phyloP scores from a whole-genome alignment of 352 stramenopile species.

The Globisporangium irregulare region DNA sequence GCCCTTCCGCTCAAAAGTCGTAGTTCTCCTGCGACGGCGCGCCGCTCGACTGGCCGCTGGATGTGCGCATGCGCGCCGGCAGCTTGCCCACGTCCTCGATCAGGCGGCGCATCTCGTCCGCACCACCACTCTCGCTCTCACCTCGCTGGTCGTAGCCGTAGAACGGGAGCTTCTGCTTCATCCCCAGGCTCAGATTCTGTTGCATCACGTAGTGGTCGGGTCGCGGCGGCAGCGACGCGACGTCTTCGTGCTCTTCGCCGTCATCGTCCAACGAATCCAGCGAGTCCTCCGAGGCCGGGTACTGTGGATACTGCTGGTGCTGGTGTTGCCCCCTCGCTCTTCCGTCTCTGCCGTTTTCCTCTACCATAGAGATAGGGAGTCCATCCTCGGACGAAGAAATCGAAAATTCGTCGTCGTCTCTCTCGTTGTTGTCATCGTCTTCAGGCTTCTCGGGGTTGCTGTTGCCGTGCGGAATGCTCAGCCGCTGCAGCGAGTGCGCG shows the following conservation, averaged over 20 bases:
- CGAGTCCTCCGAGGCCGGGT: background rate
- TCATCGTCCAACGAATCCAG: slow-evolving; percentile 16
- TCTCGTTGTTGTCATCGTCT: background rate
- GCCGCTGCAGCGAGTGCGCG: slow-evolving; percentile 33
- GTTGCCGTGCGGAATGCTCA: slow-evolving; percentile 17
- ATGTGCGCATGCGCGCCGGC: slow-evolving; percentile 46
- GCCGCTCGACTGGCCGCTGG: slow-evolving; percentile 51
- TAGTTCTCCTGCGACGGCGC: slow-evolving; percentile 49
- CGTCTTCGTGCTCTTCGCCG: slow-evolving; percentile 16
- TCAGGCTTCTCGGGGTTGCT: background rate
- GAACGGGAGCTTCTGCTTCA: slow-evolving; percentile 9
- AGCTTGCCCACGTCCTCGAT: slow-evolving; percentile 49
- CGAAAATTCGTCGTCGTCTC: slow-evolving; percentile 14
- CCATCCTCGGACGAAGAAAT: slow-evolving; percentile 18
- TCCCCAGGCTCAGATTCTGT: slow-evolving; percentile 2
- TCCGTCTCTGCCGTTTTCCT: slow-evolving; percentile 1
- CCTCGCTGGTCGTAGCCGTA: background rate
- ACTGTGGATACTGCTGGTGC: background rate
- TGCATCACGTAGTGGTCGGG: slow-evolving; percentile 8
- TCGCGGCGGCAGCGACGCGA: slow-evolving; percentile 18
- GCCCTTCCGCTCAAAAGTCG: slow-evolving; percentile 25
- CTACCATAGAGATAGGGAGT: slow-evolving; percentile 14
- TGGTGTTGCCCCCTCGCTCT: background rate
- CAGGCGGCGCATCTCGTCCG: slow-evolving; percentile 46
- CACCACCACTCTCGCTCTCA: slow-evolving; percentile 28